Evolutionary conservation across 352 stramenopile genomes (phyloP).

Genomic region (Pythium chondricola): DNA sequence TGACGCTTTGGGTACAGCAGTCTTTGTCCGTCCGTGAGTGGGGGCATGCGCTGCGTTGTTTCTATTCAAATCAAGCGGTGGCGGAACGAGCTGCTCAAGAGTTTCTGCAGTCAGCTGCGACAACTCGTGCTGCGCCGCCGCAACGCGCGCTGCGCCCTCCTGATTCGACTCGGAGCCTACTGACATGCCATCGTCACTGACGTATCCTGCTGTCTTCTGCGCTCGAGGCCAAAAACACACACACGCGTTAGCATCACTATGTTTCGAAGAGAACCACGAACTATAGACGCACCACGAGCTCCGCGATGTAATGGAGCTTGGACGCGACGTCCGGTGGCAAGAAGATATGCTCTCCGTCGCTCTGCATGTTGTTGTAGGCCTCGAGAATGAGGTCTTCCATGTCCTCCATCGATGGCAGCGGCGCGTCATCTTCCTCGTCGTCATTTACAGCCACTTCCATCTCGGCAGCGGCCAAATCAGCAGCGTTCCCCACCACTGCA

Average conservation of each 20-base stretch:
- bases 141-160: constrained; percentile 7
- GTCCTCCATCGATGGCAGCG: constrained; percentile 28
- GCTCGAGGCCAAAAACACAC: background rate
- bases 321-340: constrained; percentile 54
- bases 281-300: constrained; percentile 43
- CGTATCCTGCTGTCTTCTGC: constrained; percentile 15
- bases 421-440: constrained; percentile 15
- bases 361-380: constrained; percentile 82
- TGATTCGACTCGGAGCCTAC: constrained; percentile 19
- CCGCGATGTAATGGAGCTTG: constrained; percentile 53
- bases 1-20: too few relatives aligned
- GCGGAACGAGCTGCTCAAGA: too few relatives aligned
- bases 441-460: too few relatives aligned
- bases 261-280: background rate
- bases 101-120: too few relatives aligned
- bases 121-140: too few relatives aligned
- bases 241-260: too few relatives aligned
- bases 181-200: constrained; percentile 14
- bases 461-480: too few relatives aligned
- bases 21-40: too few relatives aligned
- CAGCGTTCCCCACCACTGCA: too few relatives aligned
- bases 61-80: too few relatives aligned
- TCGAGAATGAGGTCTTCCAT: constrained; percentile 75
- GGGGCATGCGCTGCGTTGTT: too few relatives aligned
- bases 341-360: constrained; percentile 75